Conservation (phyloP, 169 alveolate species). For the Plasmodium gonderi region DNA sequence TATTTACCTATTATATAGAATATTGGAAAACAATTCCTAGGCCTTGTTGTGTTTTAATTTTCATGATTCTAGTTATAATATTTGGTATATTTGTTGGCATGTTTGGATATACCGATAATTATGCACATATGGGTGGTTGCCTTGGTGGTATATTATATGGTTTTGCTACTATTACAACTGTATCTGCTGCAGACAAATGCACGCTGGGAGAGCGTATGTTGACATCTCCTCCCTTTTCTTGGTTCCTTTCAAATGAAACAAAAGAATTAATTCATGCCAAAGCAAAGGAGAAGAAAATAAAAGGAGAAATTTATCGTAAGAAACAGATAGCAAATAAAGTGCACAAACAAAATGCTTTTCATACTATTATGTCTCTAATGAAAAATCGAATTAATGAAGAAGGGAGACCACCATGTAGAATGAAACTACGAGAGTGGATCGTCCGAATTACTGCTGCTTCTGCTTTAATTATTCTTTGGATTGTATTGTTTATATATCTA, state of each 20-base stretch:
- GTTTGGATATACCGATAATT: slow-evolving; percentile 87
- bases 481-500: slow-evolving; percentile 60
- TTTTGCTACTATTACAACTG: slow-evolving; percentile 85
- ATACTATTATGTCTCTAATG: slow-evolving; percentile 53
- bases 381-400: slow-evolving; percentile 76
- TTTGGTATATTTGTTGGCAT: slow-evolving; percentile 85
- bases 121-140: slow-evolving; percentile 90
- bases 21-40: slow-evolving; percentile 89
- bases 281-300: slow-evolving; percentile 73
- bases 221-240: slow-evolving; percentile 77
- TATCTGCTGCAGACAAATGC: slow-evolving; percentile 83
- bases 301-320: slow-evolving; percentile 74
- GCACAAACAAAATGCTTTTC: slow-evolving; percentile 64
- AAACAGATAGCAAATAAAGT: slow-evolving; percentile 66
- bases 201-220: slow-evolving; percentile 77
- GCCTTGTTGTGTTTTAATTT: slow-evolving; percentile 83
- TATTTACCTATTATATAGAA: slow-evolving; percentile 87
- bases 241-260: slow-evolving; percentile 75
- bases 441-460: slow-evolving; percentile 72
- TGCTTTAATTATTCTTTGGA: slow-evolving; percentile 62
- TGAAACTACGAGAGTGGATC: slow-evolving; percentile 81
- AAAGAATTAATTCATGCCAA: slow-evolving; percentile 49
- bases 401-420: slow-evolving; percentile 80
- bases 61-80: slow-evolving; percentile 80
- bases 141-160: slow-evolving; percentile 87